Base-by-base conservation (phyloP, 805 yeast species). In the Danielozyma ontarioensis region DNA sequence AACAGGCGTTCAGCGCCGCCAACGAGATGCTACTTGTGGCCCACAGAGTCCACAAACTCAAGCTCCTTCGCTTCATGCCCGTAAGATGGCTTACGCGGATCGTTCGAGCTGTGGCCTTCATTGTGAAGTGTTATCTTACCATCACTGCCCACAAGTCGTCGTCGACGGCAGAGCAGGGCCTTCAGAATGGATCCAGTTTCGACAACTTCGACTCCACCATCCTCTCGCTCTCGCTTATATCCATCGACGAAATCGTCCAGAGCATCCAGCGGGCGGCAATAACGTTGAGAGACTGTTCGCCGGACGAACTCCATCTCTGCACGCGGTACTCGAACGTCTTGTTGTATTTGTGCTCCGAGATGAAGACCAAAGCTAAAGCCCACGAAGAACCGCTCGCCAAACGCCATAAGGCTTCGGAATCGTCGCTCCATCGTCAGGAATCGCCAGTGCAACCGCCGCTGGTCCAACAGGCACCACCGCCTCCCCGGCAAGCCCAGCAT, bases 21-120 rank as follows among this genome's bases (percentile, higher is more conserved):
- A 79, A 80, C 46, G 94, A 84, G 51, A 74, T 85, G 46, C 60
- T 89, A 17, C 69, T 73, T 16, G 80, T 83, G 4, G 83, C 89
- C 3, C 76, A 75, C 35, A 60, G 93, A 25, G 78, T 87, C 4
- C 85, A 81, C 46, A 68, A 68, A 40, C 59, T 82, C 37, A 75
- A 72, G 37, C 60, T 81, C 66, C 60, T 87, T 34, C 68, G 78
- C 36, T 82, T 71, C 50, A 86, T 88, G 80, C 96, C 97, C 1
- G 88, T 87, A n/a, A 66, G 96, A 41, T 88, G 96, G 95, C 79
- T 83, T 5, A 82, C 85, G 0, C 69, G 95, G 33, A 78, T 87
- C 17, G 88, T 89, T 14, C 76, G 90, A 46, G 85, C 96, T 0
- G 87, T 87, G 10, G 93, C 96, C 2, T 89, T 88, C 53, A 72